phyloP scores from a whole-genome alignment of 805 yeast species.

The Candida coleopterorum region DNA sequence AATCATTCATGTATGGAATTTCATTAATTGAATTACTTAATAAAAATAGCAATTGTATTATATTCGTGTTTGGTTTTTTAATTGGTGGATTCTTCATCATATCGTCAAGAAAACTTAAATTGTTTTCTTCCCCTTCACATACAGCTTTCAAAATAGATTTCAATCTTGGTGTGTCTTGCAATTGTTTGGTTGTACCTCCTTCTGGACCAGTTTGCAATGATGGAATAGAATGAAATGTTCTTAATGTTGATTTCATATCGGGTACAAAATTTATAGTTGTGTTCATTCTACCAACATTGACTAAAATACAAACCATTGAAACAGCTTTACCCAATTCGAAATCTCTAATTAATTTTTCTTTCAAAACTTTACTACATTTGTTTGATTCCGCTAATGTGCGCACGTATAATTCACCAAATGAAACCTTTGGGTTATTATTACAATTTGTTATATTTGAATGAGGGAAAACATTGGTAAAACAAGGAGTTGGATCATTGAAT shows the following conservation, averaged over 20 bases:
- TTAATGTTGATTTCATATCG: constrained; percentile 88
- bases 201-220: constrained; percentile 69
- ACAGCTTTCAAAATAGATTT: constrained; percentile 87
- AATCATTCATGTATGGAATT: constrained; percentile 35
- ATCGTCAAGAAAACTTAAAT: constrained; percentile 42
- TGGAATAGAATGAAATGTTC: constrained; percentile 94
- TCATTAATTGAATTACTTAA: constrained; percentile 61
- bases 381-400: constrained; percentile 77
- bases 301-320: constrained; percentile 78
- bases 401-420: constrained; percentile 81
- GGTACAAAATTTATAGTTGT: constrained; percentile 93
- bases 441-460: constrained; percentile 34
- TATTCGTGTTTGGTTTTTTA: constrained; percentile 50
- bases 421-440: constrained; percentile 43
- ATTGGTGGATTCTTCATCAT: constrained; percentile 31
- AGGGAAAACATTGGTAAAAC: constrained; percentile 63
- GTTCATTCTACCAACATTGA: constrained; percentile 89
- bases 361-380: constrained; percentile 76
- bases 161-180: constrained; percentile 92
- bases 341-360: constrained; percentile 68
- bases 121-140: constrained; percentile 60
- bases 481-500: constrained; percentile 57
- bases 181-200: constrained; percentile 51
- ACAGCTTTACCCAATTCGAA: constrained; percentile 63
- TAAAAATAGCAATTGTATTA: constrained; percentile 67